Conservation (phyloP, 1,284 basidiomycete genomes). For the Peniophora sp. region DNA sequence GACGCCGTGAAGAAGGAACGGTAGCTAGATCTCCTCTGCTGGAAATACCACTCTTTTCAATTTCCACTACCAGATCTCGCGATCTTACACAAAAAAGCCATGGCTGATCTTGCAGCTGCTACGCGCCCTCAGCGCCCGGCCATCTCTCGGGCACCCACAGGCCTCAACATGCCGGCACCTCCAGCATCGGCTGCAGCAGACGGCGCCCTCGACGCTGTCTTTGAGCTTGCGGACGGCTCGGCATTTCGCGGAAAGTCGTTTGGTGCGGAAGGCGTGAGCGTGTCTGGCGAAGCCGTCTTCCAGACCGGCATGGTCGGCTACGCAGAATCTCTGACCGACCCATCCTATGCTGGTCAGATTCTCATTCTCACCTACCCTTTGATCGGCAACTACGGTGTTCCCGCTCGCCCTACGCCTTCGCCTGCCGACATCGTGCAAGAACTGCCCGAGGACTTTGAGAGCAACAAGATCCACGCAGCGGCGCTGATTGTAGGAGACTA, state of each 20-base stretch:
- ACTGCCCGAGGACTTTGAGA: conserved; percentile 86
- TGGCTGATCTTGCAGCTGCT: too few species aligned
- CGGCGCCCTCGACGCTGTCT: conserved; percentile 37
- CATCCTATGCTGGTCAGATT: conserved; percentile 98
- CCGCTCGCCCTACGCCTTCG: conserved; percentile 42
- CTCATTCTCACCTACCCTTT: conserved; percentile 96
- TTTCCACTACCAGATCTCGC: too few species aligned
- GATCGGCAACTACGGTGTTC: conserved; percentile 98
- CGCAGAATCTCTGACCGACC: conserved; percentile 97
- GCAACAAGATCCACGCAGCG: conserved; percentile 88
- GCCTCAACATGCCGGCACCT: too few species aligned
- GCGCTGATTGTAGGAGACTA: conserved; percentile 93
- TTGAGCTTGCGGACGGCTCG: conserved; percentile 90
- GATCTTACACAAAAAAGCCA: too few species aligned
- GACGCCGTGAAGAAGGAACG: too few species aligned
- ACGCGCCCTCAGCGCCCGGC: too few species aligned
- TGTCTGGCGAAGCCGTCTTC: conserved; percentile 98
- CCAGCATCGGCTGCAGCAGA: too few species aligned
- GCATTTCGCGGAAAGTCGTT: conserved; percentile 89
- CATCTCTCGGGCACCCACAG: too few species aligned
- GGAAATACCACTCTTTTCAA: too few species aligned
- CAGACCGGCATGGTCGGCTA: conserved; percentile 99
- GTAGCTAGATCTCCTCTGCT: too few species aligned
- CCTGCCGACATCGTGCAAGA: conserved; percentile 40
- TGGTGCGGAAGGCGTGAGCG: conserved; percentile 85